A percentile compares a stretch with the other conserved stretches of the same genome.
Evolutionary conservation across 371 early-diverging fungal genomes (phyloP).

Genomic region (Gilbertella persicaria): DNA sequence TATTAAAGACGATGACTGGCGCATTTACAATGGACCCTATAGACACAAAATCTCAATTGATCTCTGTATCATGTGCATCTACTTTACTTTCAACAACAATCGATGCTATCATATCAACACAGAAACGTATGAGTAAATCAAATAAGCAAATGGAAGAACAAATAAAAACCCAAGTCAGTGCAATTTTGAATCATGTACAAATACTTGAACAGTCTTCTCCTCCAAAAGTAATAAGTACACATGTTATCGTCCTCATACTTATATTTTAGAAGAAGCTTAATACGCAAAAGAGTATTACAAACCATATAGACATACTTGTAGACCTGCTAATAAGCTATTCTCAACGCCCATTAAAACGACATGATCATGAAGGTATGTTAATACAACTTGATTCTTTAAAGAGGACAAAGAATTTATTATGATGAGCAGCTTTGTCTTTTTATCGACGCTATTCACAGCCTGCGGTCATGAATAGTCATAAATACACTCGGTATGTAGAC

Average conservation of each 20-base stretch:
- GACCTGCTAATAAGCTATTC: too few relatives aligned
- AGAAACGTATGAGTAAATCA: slow-evolving; percentile 11
- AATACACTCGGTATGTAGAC: too few relatives aligned
- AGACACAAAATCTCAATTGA: slow-evolving; percentile 11
- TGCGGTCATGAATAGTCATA: too few relatives aligned
- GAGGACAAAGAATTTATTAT: too few relatives aligned
- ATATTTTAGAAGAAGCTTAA: not conserved
- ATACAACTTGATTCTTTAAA: too few relatives aligned
- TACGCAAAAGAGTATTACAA: too few relatives aligned
- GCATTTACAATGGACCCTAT: slow-evolving; percentile 3
- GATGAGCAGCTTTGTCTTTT: too few relatives aligned
- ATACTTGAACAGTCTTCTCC: slow-evolving; percentile 13
- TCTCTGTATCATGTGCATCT: slow-evolving; percentile 14
- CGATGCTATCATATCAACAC: slow-evolving; percentile 14
- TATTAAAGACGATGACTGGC: not conserved
- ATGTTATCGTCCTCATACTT: not conserved
- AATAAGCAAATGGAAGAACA: slow-evolving; percentile 17
- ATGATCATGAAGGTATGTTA: too few relatives aligned
- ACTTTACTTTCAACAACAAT: slow-evolving; percentile 16
- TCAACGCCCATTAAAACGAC: too few relatives aligned
- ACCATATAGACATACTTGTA: too few relatives aligned
- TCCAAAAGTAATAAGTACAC: not conserved
- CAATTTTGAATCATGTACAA: slow-evolving; percentile 19
- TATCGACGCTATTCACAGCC: too few relatives aligned
- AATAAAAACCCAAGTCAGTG: slow-evolving; percentile 20